Evolutionary conservation across 371 early-diverging fungal genomes (phyloP).

Genomic region (Circinella minor): DNA sequence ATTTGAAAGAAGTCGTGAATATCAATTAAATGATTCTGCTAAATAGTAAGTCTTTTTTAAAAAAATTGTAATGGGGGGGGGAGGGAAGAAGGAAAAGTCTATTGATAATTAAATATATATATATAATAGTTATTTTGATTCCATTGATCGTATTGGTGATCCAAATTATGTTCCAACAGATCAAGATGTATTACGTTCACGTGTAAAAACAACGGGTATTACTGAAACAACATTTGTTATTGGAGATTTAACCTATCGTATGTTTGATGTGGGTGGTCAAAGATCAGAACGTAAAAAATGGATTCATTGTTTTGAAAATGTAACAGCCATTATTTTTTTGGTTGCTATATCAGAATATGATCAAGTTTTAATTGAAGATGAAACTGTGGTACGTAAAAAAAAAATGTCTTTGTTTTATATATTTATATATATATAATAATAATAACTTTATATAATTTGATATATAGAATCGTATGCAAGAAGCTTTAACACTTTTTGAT

Average conservation of each 20-base stretch:
- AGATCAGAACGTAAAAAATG: constrained; percentile 90
- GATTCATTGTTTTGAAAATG: constrained; percentile 94
- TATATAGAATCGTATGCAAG: constrained; percentile 91
- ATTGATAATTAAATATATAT: neutral
- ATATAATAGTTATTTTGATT: constrained; percentile 80
- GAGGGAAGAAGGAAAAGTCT: too few relatives aligned
- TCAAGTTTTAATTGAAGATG: constrained; percentile 92
- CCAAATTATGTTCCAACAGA: constrained; percentile 80
- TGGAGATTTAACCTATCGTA: constrained; percentile 82
- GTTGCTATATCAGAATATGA: constrained; percentile 94
- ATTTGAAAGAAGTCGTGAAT: constrained; percentile 81
- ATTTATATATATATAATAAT: neutral
- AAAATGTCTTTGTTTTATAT: too few relatives aligned
- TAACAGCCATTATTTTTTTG: constrained; percentile 91
- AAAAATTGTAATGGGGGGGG: neutral
- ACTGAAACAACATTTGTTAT: constrained; percentile 85
- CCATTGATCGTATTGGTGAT: constrained; percentile 86
- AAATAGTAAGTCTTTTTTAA: constrained; percentile 62
- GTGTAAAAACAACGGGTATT: constrained; percentile 88
- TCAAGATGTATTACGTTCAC: constrained; percentile 84
- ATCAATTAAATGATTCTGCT: constrained; percentile 89
- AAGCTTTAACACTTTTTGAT: constrained; percentile 93
- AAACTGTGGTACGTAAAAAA: constrained; percentile 70
- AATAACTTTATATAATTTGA: too few relatives aligned
- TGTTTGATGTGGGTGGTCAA: constrained; percentile 95